A percentile compares a stretch with the other conserved stretches of the same genome.
phyloP scores from a whole-genome alignment of 306 rosid genomes.

The Sophora flavescens region DNA sequence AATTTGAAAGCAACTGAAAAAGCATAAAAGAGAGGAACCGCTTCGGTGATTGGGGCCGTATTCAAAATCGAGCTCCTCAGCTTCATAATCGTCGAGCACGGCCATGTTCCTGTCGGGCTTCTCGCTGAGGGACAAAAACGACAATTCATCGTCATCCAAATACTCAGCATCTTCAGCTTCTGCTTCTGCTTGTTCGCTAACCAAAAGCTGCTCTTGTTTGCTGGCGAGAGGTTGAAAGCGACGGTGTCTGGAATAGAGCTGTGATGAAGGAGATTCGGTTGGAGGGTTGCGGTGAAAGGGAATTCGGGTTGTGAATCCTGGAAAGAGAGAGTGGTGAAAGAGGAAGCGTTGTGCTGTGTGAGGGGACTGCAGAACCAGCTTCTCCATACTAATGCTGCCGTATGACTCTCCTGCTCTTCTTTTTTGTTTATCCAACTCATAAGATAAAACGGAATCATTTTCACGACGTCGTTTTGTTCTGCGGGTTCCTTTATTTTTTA shows the following conservation, averaged over 20 bases:
- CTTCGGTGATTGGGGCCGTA: constrained; percentile 73
- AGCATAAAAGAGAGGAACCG: constrained; percentile 55
- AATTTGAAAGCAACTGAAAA: constrained; percentile 11
- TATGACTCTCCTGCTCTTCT: background rate
- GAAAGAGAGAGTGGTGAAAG: constrained; percentile 46
- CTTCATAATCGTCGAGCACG: constrained; percentile 80
- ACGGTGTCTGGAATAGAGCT: constrained; percentile 34
- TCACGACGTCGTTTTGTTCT: background rate
- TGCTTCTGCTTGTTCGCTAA: constrained; percentile 35
- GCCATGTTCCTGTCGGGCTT: constrained; percentile 84
- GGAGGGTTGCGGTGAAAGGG: constrained; percentile 22
- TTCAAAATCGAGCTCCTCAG: constrained; percentile 70
- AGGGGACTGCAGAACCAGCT: constrained; percentile 54
- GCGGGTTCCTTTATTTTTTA: no score
- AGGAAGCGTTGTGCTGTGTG: constrained; percentile 42
- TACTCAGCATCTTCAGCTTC: constrained; percentile 32
- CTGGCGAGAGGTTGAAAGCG: constrained; percentile 36
- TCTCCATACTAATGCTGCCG: constrained; percentile 62
- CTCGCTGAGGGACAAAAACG: constrained; percentile 79
- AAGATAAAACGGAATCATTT: background rate
- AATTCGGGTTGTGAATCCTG: constrained; percentile 19
- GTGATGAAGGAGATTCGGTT: constrained; percentile 46
- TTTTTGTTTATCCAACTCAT: constrained; percentile 31
- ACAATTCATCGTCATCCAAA: constrained; percentile 71
- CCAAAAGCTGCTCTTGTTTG: constrained; percentile 34